Base-by-base conservation (phyloP, 2,329 filamentous ascomycete genomes). In the Colletotrichum chrysophilum region DNA sequence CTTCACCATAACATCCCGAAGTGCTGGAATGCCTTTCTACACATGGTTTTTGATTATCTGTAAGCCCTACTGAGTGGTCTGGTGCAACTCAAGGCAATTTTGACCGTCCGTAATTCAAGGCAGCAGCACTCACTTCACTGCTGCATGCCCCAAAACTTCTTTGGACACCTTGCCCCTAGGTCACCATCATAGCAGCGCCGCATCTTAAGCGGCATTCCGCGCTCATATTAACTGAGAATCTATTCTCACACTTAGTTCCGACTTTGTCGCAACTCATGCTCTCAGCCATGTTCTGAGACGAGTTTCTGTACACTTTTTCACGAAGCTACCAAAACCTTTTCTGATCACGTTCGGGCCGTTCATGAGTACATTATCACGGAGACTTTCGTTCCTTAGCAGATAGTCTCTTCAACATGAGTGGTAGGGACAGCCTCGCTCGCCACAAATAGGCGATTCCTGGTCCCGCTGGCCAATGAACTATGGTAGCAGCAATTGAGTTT, bases 81-180 rank as follows among this genome's bases (percentile, higher is more conserved):
- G 3, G 10, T n/a, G 21, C 18, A 52, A 1, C 10, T 43, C 18
- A 43, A 43, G 9, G 38, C 18, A 10, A 0, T 18, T 10, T 14
- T 14, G 6, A 36, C 34, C 13, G 34, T 36, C 13, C 34, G 13
- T 36, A 6, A 2, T 14, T 36, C 13, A 36, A 34, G 34, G 13
- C 13, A 36, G 34, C 34, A 36, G 13, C 34, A 36, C 13, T 14
- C 13, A 14, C 34, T 13, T 14, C 13, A 7, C 34, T 43, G 8
- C 38, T 4, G 16, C 38, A 43, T 43, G 18, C 16, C 18, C 2
- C 38, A 10, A 10, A 4, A 43, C 4, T 1, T 3, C 16, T 10
- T 3, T 43, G 1, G 38, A 1, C 5, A 1, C 3, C 18, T 48
- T 48, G 3, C 10, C 1, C n/a, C 2, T 21, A 2, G n/a, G 18